Percentiles rank a stretch among this genome's conserved stretches.
These are phyloP conservation scores for Pleurotus salmoneostramineus DNA, from an alignment of 768 basidiomycete species.

Conservation along the genomic window DNA sequence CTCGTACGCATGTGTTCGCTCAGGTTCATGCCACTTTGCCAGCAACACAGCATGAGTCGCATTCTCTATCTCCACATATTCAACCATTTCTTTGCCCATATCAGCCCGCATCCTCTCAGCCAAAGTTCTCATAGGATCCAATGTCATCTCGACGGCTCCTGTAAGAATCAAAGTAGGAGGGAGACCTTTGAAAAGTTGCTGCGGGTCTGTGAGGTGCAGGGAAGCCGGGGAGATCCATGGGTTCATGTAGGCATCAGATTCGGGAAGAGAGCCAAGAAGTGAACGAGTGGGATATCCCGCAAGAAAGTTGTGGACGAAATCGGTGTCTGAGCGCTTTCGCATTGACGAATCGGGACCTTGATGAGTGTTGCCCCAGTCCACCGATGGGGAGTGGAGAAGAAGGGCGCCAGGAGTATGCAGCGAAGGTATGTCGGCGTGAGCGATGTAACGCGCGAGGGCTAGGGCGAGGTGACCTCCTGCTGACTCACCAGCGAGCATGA, in stretches of 20 bases:
- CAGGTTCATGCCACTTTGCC: constrained; percentile 21
- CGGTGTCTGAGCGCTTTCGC: constrained; percentile 12
- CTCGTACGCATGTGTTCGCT: constrained; percentile 13
- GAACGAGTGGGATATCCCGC: constrained; percentile 16
- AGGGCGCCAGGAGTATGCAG: constrained; percentile 21
- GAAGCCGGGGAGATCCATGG: constrained; percentile 34
- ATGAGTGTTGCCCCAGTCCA: constrained; percentile 22
- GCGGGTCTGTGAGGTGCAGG: constrained; percentile 10
- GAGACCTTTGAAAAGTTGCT: constrained; percentile 19
- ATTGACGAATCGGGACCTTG: constrained; percentile 14
- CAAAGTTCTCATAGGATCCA: constrained; percentile 25
- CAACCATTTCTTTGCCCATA: constrained; percentile 17
- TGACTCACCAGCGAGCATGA: constrained; percentile 49
- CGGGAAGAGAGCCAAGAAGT: constrained; percentile 21
- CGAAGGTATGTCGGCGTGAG: not conserved
- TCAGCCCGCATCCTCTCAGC: constrained; percentile 23
- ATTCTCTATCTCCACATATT: constrained; percentile 10
- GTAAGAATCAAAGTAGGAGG: constrained; percentile 30
- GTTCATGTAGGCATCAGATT: constrained; percentile 21
- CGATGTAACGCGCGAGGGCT: constrained; percentile 32
- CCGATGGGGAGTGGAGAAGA: constrained; percentile 27
- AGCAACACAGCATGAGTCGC: constrained; percentile 20
- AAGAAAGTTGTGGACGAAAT: constrained; percentile 17
- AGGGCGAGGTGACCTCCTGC: constrained; percentile 50
- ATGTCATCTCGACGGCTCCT: constrained; percentile 28